Percentiles rank a stretch among this genome's conserved stretches.
Evolutionary conservation across 2,329 filamentous ascomycete genomes (phyloP).

Genomic region (Trichophyton rubrum): DNA sequence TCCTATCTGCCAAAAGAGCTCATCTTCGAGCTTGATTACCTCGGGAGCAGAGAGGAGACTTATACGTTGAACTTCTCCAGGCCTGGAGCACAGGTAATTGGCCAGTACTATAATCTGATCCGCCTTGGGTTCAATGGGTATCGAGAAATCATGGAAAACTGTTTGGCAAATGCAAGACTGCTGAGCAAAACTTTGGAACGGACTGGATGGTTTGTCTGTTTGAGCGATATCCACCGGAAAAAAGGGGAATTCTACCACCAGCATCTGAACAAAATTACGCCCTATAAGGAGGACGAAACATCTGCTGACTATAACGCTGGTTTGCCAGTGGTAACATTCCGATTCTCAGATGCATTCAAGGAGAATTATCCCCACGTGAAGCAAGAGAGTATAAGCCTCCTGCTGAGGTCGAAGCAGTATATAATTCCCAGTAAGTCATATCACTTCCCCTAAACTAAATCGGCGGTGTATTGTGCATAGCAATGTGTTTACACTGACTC

Average conservation of each 20-base stretch:
- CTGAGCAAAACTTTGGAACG: conserved; percentile 52
- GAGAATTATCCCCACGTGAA: conserved; percentile 49
- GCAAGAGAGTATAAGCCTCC: conserved; percentile 50
- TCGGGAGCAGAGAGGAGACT: conserved; percentile 58
- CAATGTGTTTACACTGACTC: not conserved
- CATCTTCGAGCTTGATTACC: conserved; percentile 58
- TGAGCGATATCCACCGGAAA: conserved; percentile 53
- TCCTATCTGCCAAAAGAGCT: conserved; percentile 53
- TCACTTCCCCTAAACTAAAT: not conserved
- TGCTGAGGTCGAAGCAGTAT: conserved; percentile 55
- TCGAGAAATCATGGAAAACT: conserved; percentile 51
- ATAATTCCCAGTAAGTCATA: conserved; percentile 49
- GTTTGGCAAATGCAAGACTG: conserved; percentile 50
- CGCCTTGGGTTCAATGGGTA: conserved; percentile 57
- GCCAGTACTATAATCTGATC: conserved; percentile 61
- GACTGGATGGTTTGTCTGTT: conserved; percentile 53
- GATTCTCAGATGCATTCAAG: conserved; percentile 49
- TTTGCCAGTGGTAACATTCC: conserved; percentile 56
- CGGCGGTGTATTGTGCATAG: not conserved
- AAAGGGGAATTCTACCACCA: conserved; percentile 36
- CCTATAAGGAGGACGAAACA: conserved; percentile 37
- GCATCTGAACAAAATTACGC: conserved; percentile 31
- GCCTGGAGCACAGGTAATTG: conserved; percentile 56
- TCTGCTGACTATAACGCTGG: conserved; percentile 52
- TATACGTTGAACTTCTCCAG: conserved; percentile 63